Evolutionary conservation across 495 filamentous ascomycete species (phyloP).

Genomic region (Amniculicola lignicola): DNA sequence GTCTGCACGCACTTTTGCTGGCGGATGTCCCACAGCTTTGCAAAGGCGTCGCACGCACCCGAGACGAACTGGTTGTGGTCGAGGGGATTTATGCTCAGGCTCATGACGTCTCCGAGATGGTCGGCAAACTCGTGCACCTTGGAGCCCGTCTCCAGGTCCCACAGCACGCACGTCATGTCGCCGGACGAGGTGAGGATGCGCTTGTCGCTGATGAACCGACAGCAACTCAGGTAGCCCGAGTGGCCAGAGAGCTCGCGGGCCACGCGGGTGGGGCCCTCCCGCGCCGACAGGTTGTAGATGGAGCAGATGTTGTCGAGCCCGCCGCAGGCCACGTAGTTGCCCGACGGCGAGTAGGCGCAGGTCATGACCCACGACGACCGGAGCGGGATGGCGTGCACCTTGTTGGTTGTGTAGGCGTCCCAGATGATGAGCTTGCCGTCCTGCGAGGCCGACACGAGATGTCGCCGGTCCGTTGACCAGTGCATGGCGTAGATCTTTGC

Average conservation of each 20-base stretch:
- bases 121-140: conserved; percentile 99
- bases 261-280: conserved; percentile 93
- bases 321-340: conserved; percentile 97
- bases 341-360: conserved; percentile 96
- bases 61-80: conserved; percentile 99
- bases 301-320: conserved; percentile 99
- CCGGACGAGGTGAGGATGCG: conserved; percentile 96
- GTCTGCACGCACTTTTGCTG: conserved; percentile 98
- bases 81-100: conserved; percentile 98
- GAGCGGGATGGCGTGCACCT: conserved; percentile 98
- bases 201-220: conserved; percentile 97
- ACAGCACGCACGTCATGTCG: conserved; percentile 99
- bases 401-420: conserved; percentile 99
- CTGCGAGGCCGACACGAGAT: conserved; percentile 96
- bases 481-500: conserved; percentile 99
- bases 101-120: conserved; percentile 98
- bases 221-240: conserved; percentile 97
- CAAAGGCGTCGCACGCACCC: conserved; percentile 96
- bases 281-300: conserved; percentile 96
- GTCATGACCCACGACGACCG: conserved; percentile 99
- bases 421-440: conserved; percentile 99
- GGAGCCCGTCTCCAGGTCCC: conserved; percentile 96
- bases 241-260: conserved; percentile 95
- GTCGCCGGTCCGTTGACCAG: conserved; percentile 98
- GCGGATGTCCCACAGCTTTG: conserved; percentile 98